phyloP scores from a whole-genome alignment of 2,329 filamentous ascomycete genomes.

The Phialocephala subalpina region DNA sequence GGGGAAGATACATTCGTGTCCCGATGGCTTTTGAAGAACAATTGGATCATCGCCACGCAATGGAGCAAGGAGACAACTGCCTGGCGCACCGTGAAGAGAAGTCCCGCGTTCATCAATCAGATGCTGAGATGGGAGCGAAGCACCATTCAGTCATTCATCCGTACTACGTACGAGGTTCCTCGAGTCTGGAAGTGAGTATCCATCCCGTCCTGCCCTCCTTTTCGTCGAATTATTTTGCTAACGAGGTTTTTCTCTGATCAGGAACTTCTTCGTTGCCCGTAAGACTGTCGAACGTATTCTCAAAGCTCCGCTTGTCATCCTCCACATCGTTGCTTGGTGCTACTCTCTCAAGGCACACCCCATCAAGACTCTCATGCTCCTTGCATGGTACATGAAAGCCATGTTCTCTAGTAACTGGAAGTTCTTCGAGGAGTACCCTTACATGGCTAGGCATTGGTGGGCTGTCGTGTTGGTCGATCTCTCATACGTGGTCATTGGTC shows the following conservation, averaged over 20 bases:
- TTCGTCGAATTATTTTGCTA: neutral
- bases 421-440: conserved; percentile 9
- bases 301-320: neutral
- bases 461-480: conserved; percentile 10
- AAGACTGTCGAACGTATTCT: conserved; percentile 11
- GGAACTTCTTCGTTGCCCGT: conserved; percentile 3
- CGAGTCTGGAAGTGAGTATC: conserved; percentile 10
- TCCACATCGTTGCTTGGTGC: conserved; percentile 9
- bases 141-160: conserved; percentile 14
- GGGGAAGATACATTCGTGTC: conserved; percentile 17
- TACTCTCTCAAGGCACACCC: neutral
- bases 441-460: conserved; percentile 15
- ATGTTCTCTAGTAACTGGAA: neutral
- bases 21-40: conserved; percentile 7
- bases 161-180: conserved; percentile 2
- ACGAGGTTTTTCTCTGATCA: neutral
- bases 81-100: conserved; percentile 8
- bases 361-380: neutral
- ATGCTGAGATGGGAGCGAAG: conserved; percentile 17
- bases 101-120: conserved; percentile 5
- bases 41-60: conserved; percentile 9
- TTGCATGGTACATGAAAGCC: conserved; percentile 1
- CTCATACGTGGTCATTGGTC: conserved; percentile 6
- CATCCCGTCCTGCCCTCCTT: neutral
- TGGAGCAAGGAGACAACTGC: neutral